phyloP scores from a whole-genome alignment of 73 alveolate species.

The Paramecium biaurelia region DNA sequence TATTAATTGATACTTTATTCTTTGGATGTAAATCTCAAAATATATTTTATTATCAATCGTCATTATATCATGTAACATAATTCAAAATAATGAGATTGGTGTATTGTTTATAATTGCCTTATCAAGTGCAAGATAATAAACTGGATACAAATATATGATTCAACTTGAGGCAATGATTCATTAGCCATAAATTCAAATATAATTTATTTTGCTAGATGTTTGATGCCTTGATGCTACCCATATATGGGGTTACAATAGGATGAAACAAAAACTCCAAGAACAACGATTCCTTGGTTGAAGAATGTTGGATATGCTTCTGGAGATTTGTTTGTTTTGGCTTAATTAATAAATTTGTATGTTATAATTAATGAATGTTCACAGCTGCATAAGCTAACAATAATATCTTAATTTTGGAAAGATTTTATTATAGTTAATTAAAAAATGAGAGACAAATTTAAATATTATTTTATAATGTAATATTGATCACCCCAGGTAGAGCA shows the following conservation, averaged over 20 bases:
- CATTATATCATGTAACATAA: not conserved
- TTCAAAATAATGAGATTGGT: slow-evolving; percentile 20
- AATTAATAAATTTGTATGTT: slow-evolving; percentile 58
- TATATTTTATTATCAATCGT: not conserved
- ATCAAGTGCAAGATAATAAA: slow-evolving; percentile 47
- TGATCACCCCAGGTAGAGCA: slow-evolving; percentile 19
- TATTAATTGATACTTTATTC: no score
- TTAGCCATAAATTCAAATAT: slow-evolving; percentile 59
- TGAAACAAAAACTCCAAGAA: slow-evolving; percentile 62
- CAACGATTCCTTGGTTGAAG: slow-evolving; percentile 69
- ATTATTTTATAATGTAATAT: not conserved
- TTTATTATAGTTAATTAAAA: no score
- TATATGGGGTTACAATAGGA: slow-evolving; percentile 43
- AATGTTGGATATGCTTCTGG: slow-evolving; percentile 69
- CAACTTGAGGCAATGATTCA: slow-evolving; percentile 46
- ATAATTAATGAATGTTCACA: not conserved
- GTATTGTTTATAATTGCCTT: not conserved
- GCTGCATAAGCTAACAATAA: slow-evolving; percentile 4
- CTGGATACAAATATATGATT: slow-evolving; percentile 59
- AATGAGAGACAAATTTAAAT: not conserved
- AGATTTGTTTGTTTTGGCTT: slow-evolving; percentile 72
- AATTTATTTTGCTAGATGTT: slow-evolving; percentile 71
- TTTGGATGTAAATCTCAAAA: no score
- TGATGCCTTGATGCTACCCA: slow-evolving; percentile 64
- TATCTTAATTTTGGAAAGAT: not conserved